A percentile compares a stretch with the other conserved stretches of the same genome.
These are phyloP conservation scores for Chiua virens DNA, from an alignment of 768 basidiomycete species.

Conservation along the genomic window DNA sequence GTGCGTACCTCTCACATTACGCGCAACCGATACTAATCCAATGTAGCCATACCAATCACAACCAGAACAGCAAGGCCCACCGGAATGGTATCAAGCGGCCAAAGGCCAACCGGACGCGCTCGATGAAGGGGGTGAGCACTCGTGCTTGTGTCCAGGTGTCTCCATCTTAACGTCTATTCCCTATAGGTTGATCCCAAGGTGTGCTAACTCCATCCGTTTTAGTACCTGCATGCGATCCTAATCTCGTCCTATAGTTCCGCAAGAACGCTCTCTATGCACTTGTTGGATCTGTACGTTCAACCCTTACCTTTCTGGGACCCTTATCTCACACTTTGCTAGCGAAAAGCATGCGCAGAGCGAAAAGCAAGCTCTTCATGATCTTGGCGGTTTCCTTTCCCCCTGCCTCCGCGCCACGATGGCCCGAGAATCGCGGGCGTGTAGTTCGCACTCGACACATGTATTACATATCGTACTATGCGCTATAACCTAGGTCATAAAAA, in stretches of 20 bases:
- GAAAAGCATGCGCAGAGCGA: slow-evolving; percentile 64
- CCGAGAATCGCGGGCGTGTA: slow-evolving; percentile 2
- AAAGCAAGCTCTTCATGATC: slow-evolving; percentile 46
- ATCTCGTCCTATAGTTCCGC: slow-evolving; percentile 60
- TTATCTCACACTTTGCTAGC: slow-evolving; percentile 37
- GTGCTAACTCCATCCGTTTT: slow-evolving; percentile 14
- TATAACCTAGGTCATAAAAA: slow-evolving; percentile 16
- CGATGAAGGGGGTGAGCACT: slow-evolving; percentile 85
- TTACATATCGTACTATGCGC: slow-evolving; percentile 18
- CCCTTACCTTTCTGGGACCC: not conserved
- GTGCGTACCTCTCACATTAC: slow-evolving; percentile 42
- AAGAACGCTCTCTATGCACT: slow-evolving; percentile 76
- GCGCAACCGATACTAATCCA: slow-evolving; percentile 14
- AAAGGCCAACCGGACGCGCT: slow-evolving; percentile 67
- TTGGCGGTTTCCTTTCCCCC: not conserved
- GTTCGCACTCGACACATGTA: slow-evolving; percentile 21
- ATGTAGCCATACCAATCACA: slow-evolving; percentile 86
- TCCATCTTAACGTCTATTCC: slow-evolving; percentile 2
- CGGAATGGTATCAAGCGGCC: slow-evolving; percentile 95
- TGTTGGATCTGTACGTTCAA: slow-evolving; percentile 64
- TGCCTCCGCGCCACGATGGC: not conserved
- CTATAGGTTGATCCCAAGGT: slow-evolving; percentile 81
- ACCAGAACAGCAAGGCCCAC: slow-evolving; percentile 96
- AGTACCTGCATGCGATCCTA: not conserved
- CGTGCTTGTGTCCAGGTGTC: not conserved